A percentile compares a stretch with the other conserved stretches of the same genome.
Conservation (phyloP, 2,329 filamentous ascomycete genomes). For the Aspergillus sp. region DNA sequence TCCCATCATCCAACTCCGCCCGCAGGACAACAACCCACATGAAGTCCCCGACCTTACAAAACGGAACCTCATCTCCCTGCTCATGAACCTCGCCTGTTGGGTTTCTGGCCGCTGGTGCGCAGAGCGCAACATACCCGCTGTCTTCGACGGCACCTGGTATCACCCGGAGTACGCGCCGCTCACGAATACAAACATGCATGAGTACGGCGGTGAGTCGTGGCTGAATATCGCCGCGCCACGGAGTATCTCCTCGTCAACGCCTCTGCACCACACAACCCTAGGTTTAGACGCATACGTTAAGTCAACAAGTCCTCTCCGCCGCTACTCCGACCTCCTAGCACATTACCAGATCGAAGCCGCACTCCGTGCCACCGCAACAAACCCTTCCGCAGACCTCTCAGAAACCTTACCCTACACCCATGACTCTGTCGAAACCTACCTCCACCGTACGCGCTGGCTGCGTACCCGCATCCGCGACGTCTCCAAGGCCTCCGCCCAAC, state of each 20-base stretch:
- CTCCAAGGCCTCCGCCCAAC: conserved; percentile 27
- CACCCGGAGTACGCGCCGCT: conserved; percentile 35
- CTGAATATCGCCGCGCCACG: conserved; percentile 26
- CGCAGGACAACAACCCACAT: conserved; percentile 26
- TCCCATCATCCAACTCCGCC: conserved; percentile 33
- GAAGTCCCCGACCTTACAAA: conserved; percentile 33
- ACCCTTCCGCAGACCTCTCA: conserved; percentile 27
- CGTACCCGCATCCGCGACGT: conserved; percentile 37
- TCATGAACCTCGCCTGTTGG: conserved; percentile 51
- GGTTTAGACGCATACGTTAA: conserved; percentile 51
- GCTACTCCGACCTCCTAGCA: conserved; percentile 54
- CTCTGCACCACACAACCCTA: conserved; percentile 45
- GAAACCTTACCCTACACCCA: conserved; percentile 45
- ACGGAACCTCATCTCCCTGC: conserved; percentile 36
- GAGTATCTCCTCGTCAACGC: conserved; percentile 40
- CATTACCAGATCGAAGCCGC: conserved; percentile 62
- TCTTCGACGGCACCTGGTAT: conserved; percentile 33
- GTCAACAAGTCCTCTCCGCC: conserved; percentile 55
- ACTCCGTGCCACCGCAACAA: conserved; percentile 49
- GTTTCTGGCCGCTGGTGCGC: conserved; percentile 30
- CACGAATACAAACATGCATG: conserved; percentile 31
- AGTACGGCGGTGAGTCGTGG: conserved; percentile 39
- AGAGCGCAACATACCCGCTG: conserved; percentile 29
- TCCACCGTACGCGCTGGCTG: conserved; percentile 38
- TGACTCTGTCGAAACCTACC: conserved; percentile 42